Evolutionary conservation across 805 yeast genomes (phyloP), one percentile per base, ranked within the genome.

Genomic region (Candida glaebosa): DNA sequence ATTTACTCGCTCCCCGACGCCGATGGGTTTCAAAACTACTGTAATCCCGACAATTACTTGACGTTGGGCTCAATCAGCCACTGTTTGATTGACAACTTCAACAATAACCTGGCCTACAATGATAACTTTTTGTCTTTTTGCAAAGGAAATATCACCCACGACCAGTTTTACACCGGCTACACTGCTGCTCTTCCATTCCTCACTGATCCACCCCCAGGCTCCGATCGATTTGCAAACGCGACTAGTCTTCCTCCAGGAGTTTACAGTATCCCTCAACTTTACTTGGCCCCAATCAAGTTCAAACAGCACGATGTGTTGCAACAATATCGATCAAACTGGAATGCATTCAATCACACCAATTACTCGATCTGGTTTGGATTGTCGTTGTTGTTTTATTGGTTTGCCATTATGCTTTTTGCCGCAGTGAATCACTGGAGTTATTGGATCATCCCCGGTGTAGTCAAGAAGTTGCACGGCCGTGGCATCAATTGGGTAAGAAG

Each of bases 181-280:
- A 47, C 56, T 4, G 71, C 69, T 46, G 78, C 78, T 3, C 60
- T 77, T 7, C 39, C 56, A 1, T 65, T 65, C 46, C 49, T 71
- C 44, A 57, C 20, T 19, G 37, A 16, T 6, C 38, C 38, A 10
- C 31, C 31, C 5, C 16, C 31, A 14, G 31, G 31, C 14, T 28
- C 31, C 5, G 31, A 28, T 10, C 14, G 9, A 10, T 28, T 6
- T 9, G 31, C 31, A 6, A 28, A 28, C 31, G 9, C 31, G 7
- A 28, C 31, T 16, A 5, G 6, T 5, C 14, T 28, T 5, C 31
- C 12, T 10, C 31, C 31, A 6, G 31, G 31, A 28, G 31, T 28
- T 32, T 18, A 32, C n/a, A 17, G 35, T 16, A 10, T 15, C n/a
- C 22, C 35, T 16, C 9, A 17, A 32, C 12, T 16, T 8, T 18